Conservation (phyloP, 441 rosid species). For the Macaranga tanarius region DNA sequence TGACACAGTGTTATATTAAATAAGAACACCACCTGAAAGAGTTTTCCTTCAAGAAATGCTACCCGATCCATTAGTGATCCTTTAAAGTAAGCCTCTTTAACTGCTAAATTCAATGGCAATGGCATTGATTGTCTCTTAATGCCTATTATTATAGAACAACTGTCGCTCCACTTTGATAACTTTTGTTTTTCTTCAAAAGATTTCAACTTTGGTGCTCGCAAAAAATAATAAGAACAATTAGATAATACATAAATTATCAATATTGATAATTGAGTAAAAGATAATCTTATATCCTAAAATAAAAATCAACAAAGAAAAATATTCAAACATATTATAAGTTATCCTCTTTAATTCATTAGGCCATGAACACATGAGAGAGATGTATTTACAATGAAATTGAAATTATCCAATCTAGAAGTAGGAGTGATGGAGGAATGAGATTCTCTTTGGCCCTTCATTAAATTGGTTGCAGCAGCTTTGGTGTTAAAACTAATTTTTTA, state of each 20-base stretch:
- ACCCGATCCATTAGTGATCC: slow-evolving; percentile 63
- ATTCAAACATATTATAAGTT: too few species aligned
- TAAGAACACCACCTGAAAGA: slow-evolving; percentile 43
- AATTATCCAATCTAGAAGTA: slow-evolving; percentile 57
- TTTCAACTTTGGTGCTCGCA: slow-evolving; percentile 41
- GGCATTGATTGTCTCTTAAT: slow-evolving; percentile 35
- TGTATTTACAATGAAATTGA: slow-evolving; percentile 52
- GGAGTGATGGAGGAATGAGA: slow-evolving; percentile 43
- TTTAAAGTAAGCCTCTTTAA: slow-evolving; percentile 57
- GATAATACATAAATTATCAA: not conserved
- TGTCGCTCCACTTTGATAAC: slow-evolving; percentile 38
- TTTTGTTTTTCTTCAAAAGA: slow-evolving; percentile 45
- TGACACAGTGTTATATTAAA: too few species aligned
- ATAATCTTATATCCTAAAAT: too few species aligned
- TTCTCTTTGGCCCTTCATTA: slow-evolving; percentile 36
- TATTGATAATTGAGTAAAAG: not conserved
- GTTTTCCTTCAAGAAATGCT: slow-evolving; percentile 50
- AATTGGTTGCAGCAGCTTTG: not conserved
- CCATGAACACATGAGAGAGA: too few species aligned
- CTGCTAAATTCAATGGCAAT: slow-evolving; percentile 45
- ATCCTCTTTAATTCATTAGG: too few species aligned
- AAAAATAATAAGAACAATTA: not conserved
- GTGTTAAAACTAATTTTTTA: not conserved
- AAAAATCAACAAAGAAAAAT: too few species aligned
- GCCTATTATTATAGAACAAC: not conserved